phyloP scores from a whole-genome alignment of 495 filamentous ascomycete genomes.

The Penicillium atrosanguineum region DNA sequence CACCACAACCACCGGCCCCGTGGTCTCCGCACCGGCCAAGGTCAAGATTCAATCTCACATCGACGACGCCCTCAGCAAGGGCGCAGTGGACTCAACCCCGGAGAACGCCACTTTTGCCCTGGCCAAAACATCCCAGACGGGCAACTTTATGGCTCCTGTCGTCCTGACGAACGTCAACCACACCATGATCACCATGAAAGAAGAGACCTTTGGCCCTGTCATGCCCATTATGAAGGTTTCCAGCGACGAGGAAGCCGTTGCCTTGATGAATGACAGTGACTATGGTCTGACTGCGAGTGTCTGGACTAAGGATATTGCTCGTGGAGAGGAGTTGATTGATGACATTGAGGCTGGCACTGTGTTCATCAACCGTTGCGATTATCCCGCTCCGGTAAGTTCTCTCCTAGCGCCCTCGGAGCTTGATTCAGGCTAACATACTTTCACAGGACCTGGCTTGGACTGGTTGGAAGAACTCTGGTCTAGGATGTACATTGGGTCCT shows the following conservation, averaged over 20 bases:
- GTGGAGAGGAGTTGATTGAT: constrained; percentile 75
- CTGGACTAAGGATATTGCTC: constrained; percentile 86
- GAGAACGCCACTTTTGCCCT: constrained; percentile 66
- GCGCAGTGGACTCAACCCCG: constrained; percentile 80
- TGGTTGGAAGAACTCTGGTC: constrained; percentile 95
- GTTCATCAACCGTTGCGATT: constrained; percentile 94
- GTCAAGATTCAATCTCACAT: constrained; percentile 78
- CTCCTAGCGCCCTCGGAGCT: not conserved
- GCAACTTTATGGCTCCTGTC: constrained; percentile 84
- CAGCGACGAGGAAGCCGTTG: constrained; percentile 75
- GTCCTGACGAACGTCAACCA: constrained; percentile 81
- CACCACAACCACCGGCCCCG: constrained; percentile 81
- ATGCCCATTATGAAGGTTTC: constrained; percentile 93
- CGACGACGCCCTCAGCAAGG: constrained; percentile 78
- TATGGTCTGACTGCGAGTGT: constrained; percentile 96
- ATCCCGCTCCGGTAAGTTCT: constrained; percentile 77
- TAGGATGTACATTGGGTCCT: constrained; percentile 82
- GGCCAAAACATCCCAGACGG: constrained; percentile 58
- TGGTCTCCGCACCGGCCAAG: constrained; percentile 70
- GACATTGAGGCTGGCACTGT: constrained; percentile 91
- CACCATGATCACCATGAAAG: constrained; percentile 84
- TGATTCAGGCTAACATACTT: constrained; percentile 14
- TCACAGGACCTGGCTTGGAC: constrained; percentile 92
- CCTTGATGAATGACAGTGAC: constrained; percentile 91
- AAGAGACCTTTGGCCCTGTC: constrained; percentile 94